Evolutionary conservation across 441 rosid genomes (phyloP), one percentile per base, ranked within the genome.

Genomic region (Gossypium lobatum): DNA sequence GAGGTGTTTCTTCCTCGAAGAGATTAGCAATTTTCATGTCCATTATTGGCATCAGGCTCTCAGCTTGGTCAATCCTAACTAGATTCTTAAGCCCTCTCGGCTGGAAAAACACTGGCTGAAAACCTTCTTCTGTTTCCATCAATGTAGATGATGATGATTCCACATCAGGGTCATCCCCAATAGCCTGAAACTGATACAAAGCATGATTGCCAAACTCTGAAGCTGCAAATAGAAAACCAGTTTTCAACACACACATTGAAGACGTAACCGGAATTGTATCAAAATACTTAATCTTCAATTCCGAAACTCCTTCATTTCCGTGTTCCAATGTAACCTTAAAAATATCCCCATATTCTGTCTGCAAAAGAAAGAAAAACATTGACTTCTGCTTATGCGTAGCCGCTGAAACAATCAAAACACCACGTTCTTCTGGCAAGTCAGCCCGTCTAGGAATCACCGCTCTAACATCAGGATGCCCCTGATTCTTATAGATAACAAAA

Each of bases 161-260:
- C 21, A 64, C 70, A 64, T 64, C 70, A 64, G 70, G 70, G 3
- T 64, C 70, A 64, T 64, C 31, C 54, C 70, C 70, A 64, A 64
- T 64, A 10, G 31, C 54, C 70, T 64, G 70, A 64, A 64, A 64
- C 70, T 64, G 70, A 64, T 95, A 95, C 78, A 92, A 80, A 2
- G 89, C 96, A 82, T 95, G 98, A 80, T 92, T 91, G 25, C 97
- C 97, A 84, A 92, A 91, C 85, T 95, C 98, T 0, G 98, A 95
- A 3, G 98, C 97, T 1, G 96, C 84, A 79, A 93, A 95, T 58
- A 93, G 79, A 77, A 91, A 91, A 13, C 99, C 97, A 5, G 92
- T 85, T 79, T 95, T 95, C 87, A 93, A 55, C 60, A 95, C 98
- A 72, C 99, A 95, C 82, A 93, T 85, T 0, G 99, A 93, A 0